A percentile compares a stretch with the other conserved stretches of the same genome.
Conservation (phyloP, 2,329 filamentous ascomycete species). For the Dichotomopilus funicola region DNA sequence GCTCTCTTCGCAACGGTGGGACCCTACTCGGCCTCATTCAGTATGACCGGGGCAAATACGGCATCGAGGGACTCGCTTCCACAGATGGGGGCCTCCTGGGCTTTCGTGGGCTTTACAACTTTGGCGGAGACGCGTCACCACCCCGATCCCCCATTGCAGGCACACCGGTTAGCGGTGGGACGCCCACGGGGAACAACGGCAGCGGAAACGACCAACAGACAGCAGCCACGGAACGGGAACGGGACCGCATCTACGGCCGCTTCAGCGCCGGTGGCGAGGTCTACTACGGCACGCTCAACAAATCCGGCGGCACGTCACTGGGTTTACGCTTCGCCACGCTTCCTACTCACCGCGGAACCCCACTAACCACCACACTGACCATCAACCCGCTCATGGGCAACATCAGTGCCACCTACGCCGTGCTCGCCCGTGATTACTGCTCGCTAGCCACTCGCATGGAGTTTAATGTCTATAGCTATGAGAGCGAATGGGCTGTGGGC, state of each 20-base stretch:
- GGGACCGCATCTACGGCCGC: conserved; percentile 65
- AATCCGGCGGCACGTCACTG: conserved; percentile 84
- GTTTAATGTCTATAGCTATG: conserved; percentile 98
- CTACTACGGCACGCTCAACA: conserved; percentile 93
- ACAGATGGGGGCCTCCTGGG: conserved; percentile 88
- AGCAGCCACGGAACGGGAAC: conserved; percentile 25
- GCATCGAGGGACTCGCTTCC: conserved; percentile 82
- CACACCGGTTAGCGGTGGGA: conserved; percentile 7
- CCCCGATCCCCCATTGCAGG: conserved; percentile 17
- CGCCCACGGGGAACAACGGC: background rate
- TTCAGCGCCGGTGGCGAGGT: conserved; percentile 89
- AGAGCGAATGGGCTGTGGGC: conserved; percentile 86
- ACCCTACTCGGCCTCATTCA: conserved; percentile 67
- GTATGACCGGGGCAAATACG: conserved; percentile 82
- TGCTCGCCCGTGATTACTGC: conserved; percentile 75
- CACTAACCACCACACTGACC: conserved; percentile 87
- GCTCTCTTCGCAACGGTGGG: conserved; percentile 65
- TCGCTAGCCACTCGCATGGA: conserved; percentile 86
- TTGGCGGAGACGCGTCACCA: conserved; percentile 61
- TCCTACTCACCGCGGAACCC: conserved; percentile 72
- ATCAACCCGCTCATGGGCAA: conserved; percentile 93
- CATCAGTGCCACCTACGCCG: conserved; percentile 83
- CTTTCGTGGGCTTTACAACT: conserved; percentile 87
- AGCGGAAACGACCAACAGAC: conserved; percentile 18
- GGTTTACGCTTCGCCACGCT: conserved; percentile 86